Base-by-base conservation (phyloP, 2,329 filamentous ascomycete genomes). In the Apiospora saccharicola region DNA sequence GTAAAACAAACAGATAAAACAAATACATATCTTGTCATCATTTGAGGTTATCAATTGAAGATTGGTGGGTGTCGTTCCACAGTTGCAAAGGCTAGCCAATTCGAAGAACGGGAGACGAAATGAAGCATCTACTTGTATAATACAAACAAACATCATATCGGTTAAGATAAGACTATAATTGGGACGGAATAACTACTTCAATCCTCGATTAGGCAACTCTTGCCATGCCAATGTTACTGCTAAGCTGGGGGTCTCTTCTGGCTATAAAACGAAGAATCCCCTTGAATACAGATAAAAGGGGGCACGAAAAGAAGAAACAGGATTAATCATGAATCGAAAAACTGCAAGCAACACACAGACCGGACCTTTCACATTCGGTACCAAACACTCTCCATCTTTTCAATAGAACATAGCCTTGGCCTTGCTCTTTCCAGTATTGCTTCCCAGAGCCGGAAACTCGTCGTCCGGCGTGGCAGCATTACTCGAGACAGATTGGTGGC, bases 381-480 rank as follows among this genome's bases (percentile, higher is more conserved):
- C n/a, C 10, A 22, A 49, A 10, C 53, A 7, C 51, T 22, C 2
- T 30, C 19, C 5, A 13, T 14, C 30, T 64, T 5, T 19, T 64
- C 57, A n/a, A 19, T 41, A 64, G 34, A 41, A 64, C 19, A 41
- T 22, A 43, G 71, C 75, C 57, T 72, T 77, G 47, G 75, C 76
- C 73, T 79, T 75, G 68, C 76, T 76, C 74, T 81, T 75, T 8
- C 77, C 73, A 14, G 72, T 14, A 73, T 75, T 16, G 41, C 69
- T 44, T 16, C 72, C 69, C 16, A 81, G 77, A 26, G 77, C 70
- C 14, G 80, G 79, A 57, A 81, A 81, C n/a, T 79, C 76, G 4
- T 79, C 77, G 30, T 78, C 76, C 8, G 51, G 67, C n/a, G 70
- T 71, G 24, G 67, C 26, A 10, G 53, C 72, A 46, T 71, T 41